Conservation (phyloP, 2,329 filamentous ascomycete species). For the Penicillium sp. region DNA sequence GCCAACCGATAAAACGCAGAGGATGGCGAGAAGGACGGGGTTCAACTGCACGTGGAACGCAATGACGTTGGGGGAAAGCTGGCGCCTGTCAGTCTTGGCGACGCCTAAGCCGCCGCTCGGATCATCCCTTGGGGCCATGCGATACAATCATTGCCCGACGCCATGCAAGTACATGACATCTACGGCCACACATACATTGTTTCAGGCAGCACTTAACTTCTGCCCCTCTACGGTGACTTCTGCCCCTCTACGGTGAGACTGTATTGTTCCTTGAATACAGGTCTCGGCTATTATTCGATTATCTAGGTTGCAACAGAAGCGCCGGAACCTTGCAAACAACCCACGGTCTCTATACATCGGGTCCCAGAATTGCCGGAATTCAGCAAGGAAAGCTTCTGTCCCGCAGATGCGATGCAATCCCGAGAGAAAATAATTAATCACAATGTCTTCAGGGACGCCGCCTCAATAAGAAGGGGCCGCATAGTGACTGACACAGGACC, state of each 20-base stretch:
- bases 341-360: neutral
- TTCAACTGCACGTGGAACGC: conserved; percentile 20
- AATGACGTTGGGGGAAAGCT: conserved; percentile 39
- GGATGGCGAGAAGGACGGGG: conserved; percentile 7
- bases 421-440: neutral
- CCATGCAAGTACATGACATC: no score
- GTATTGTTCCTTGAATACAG: no score
- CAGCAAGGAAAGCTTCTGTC: conserved; percentile 1
- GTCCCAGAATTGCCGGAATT: neutral
- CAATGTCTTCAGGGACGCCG: neutral
- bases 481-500: no score
- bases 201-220: no score
- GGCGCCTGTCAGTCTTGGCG: conserved; percentile 38
- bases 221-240: no score
- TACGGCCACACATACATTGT: no score
- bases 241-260: no score
- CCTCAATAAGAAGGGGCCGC: no score
- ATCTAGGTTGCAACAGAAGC: neutral
- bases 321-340: neutral
- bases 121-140: conserved; percentile 10
- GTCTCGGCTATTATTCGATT: no score
- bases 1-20: conserved; percentile 9
- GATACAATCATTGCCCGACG: neutral
- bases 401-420: neutral
- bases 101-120: conserved; percentile 24